phyloP scores from a whole-genome alignment of 2,329 filamentous ascomycete genomes.

The Pestalotiopsis sp. region DNA sequence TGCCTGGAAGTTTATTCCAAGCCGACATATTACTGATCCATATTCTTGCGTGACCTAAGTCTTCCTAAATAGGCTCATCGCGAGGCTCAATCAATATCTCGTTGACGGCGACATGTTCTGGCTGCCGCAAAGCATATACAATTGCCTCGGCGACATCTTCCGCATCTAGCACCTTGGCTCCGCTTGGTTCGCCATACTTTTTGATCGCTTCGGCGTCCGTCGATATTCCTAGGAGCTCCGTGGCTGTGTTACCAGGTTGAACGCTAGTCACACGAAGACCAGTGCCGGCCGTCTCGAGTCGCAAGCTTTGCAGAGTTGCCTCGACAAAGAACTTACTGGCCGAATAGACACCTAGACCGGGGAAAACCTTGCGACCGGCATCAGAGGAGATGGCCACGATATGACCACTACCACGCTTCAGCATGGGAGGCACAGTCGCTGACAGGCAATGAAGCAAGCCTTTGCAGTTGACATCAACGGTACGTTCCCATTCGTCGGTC shows the following conservation, averaged over 20 bases:
- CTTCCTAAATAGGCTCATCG: slow-evolving; percentile 68
- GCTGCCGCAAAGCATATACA: slow-evolving; percentile 74
- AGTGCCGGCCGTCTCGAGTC: slow-evolving; percentile 74
- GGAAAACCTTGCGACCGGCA: slow-evolving; percentile 80
- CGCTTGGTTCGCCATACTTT: slow-evolving; percentile 76
- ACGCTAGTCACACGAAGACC: slow-evolving; percentile 74
- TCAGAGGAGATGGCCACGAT: slow-evolving; percentile 83
- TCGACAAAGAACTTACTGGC: slow-evolving; percentile 87
- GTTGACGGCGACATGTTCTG: slow-evolving; percentile 76
- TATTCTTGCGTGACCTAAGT: not conserved
- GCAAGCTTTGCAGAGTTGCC: slow-evolving; percentile 74
- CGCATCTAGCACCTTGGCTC: slow-evolving; percentile 74
- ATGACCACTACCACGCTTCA: slow-evolving; percentile 69
- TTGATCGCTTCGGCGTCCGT: slow-evolving; percentile 77
- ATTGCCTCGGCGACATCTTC: slow-evolving; percentile 75
- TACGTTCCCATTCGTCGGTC: slow-evolving; percentile 77
- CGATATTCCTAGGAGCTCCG: slow-evolving; percentile 73
- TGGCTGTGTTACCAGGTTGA: slow-evolving; percentile 77
- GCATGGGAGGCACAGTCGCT: slow-evolving; percentile 71
- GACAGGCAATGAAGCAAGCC: slow-evolving; percentile 75
- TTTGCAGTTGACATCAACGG: slow-evolving; percentile 86
- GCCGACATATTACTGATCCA: too few relatives aligned
- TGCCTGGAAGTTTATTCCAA: too few relatives aligned
- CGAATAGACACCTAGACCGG: slow-evolving; percentile 80
- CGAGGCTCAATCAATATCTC: slow-evolving; percentile 79